A percentile compares a stretch with the other conserved stretches of the same genome.
phyloP scores from a whole-genome alignment of 2,329 filamentous ascomycete species.

The Aspergillus chevalieri region DNA sequence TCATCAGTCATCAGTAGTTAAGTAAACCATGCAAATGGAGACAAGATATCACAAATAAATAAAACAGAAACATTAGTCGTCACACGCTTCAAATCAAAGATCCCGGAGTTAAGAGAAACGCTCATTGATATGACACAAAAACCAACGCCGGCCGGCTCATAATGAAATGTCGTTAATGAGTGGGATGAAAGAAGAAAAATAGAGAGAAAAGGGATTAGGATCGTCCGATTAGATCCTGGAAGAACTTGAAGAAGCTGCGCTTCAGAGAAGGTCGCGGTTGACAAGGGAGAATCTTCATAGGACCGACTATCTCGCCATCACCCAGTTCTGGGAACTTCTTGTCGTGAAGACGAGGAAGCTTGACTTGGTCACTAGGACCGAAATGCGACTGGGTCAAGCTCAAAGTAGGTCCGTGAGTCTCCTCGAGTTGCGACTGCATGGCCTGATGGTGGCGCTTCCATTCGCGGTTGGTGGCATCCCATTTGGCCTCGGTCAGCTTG shows the following conservation, averaged over 20 bases:
- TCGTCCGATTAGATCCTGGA: constrained; percentile 37
- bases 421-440: constrained; percentile 49
- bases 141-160: constrained; percentile 14
- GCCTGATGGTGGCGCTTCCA: constrained; percentile 69
- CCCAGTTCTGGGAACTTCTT: constrained; percentile 85
- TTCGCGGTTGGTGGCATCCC: constrained; percentile 67
- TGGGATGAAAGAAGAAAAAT: not conserved
- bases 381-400: constrained; percentile 33
- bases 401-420: constrained; percentile 30
- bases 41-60: constrained; percentile 5
- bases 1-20: constrained; percentile 25
- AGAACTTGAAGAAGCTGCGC: constrained; percentile 39
- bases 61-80: constrained; percentile 28
- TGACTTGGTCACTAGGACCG: constrained; percentile 46
- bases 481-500: constrained; percentile 78
- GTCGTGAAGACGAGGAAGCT: constrained; percentile 38
- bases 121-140: constrained; percentile 9
- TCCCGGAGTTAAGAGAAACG: constrained; percentile 8
- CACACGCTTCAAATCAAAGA: constrained; percentile 15
- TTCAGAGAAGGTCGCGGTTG: constrained; percentile 31
- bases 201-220: constrained; percentile 11
- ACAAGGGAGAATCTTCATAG: constrained; percentile 59
- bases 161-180: constrained; percentile 22
- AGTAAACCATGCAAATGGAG: constrained; percentile 9
- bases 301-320: constrained; percentile 88